Evolutionary conservation across 768 basidiomycete genomes (phyloP).

Genomic region (Naganishia onofrii): DNA sequence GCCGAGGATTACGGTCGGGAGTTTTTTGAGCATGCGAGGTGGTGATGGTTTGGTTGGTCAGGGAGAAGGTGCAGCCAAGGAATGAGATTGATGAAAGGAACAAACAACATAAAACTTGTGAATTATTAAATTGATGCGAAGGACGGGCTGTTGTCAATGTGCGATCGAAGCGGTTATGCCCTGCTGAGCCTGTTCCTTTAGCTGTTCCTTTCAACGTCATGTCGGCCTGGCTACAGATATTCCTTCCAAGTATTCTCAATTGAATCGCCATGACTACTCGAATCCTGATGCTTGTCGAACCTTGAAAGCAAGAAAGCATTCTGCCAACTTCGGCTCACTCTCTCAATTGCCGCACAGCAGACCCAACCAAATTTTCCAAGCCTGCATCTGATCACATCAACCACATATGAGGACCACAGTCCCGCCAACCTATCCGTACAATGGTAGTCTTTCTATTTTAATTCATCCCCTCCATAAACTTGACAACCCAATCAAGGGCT

Average conservation of each 20-base stretch:
- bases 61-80: not conserved
- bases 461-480: slow-evolving; percentile 3
- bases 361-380: not conserved
- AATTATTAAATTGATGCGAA: too few species aligned
- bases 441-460: slow-evolving; percentile 10
- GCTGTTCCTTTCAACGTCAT: too few species aligned
- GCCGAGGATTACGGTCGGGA: slow-evolving; percentile 66
- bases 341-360: too few species aligned
- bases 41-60: not conserved
- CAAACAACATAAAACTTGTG: not conserved
- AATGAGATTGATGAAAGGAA: not conserved
- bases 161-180: too few species aligned
- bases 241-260: too few species aligned
- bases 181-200: too few species aligned
- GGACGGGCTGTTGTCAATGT: too few species aligned
- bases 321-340: too few species aligned
- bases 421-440: slow-evolving; percentile 13
- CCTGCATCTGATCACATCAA: slow-evolving; percentile 23
- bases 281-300: too few species aligned
- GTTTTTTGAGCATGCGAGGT: slow-evolving; percentile 20
- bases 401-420: not conserved
- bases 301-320: too few species aligned
- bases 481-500: slow-evolving; percentile 23
- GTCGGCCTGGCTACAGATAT: too few species aligned
- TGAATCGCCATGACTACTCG: too few species aligned